phyloP scores from a whole-genome alignment of 2,329 filamentous ascomycete genomes.

The Fusarium tuaranense region DNA sequence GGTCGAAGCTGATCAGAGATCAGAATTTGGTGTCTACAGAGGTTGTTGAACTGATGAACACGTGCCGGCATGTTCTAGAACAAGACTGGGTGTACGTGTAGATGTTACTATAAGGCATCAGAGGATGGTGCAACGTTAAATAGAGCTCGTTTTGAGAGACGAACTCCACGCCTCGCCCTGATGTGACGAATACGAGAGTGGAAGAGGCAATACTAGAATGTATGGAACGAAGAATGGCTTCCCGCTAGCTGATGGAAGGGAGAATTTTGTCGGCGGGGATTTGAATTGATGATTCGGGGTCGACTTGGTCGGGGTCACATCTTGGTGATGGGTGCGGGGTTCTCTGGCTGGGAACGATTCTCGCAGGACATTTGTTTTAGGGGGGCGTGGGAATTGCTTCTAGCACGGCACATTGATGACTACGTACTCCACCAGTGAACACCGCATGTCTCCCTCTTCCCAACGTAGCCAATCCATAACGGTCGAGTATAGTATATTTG shows the following conservation, averaged over 20 bases:
- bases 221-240: not conserved
- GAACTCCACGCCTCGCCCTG: not conserved
- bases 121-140: not conserved
- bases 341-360: not conserved
- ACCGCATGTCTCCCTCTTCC: not conserved
- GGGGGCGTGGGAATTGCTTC: not conserved
- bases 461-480: not conserved
- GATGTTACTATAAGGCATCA: not conserved
- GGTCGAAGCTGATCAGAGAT: not conserved
- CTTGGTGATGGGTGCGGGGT: not conserved
- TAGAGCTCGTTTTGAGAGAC: not conserved
- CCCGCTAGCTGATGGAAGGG: not conserved
- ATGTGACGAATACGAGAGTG: not conserved
- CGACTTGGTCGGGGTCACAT: not conserved
- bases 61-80: not conserved
- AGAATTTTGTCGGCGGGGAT: not conserved
- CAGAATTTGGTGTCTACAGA: not conserved
- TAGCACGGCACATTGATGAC: not conserved
- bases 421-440: not conserved
- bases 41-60: not conserved
- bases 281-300: not conserved
- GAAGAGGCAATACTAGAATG: not conserved
- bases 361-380: not conserved
- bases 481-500: not conserved
- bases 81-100: not conserved